A percentile compares a stretch with the other conserved stretches of the same genome.
phyloP scores from a whole-genome alignment of 768 basidiomycete species.

The Daedaleopsis nitida region DNA sequence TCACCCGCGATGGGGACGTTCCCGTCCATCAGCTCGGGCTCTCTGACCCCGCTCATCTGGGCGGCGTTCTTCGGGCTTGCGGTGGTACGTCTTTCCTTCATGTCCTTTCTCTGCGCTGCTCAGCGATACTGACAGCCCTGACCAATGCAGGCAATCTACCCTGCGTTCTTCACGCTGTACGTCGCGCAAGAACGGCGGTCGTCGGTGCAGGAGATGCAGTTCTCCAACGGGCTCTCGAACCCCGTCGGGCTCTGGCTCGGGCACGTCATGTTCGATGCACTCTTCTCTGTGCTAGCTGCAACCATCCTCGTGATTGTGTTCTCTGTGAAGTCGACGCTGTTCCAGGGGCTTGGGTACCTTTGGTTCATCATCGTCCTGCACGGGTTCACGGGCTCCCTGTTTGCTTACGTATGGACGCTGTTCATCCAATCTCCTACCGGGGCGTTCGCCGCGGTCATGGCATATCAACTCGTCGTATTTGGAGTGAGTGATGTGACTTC shows the following conservation, averaged over 20 bases:
- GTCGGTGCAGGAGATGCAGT: slow-evolving; percentile 80
- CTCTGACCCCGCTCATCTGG: slow-evolving; percentile 70
- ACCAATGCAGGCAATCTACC: slow-evolving; percentile 59
- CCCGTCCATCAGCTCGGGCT: slow-evolving; percentile 54
- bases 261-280: slow-evolving; percentile 73
- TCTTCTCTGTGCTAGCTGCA: slow-evolving; percentile 58
- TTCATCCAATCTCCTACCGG: slow-evolving; percentile 65
- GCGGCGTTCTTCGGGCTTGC: slow-evolving; percentile 70
- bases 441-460: slow-evolving; percentile 72
- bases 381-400: slow-evolving; percentile 65
- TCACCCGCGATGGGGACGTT: slow-evolving; percentile 57
- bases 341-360: slow-evolving; percentile 69
- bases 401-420: slow-evolving; percentile 67
- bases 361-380: slow-evolving; percentile 75
- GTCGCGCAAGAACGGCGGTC: slow-evolving; percentile 72
- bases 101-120: background rate
- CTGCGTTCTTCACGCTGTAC: slow-evolving; percentile 80
- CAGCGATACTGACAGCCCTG: slow-evolving; percentile 2
- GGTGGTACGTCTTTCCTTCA: slow-evolving; percentile 50
- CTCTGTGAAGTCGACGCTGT: slow-evolving; percentile 56
- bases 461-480: slow-evolving; percentile 73
- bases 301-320: slow-evolving; percentile 68
- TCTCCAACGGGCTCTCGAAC: slow-evolving; percentile 73
- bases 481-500: slow-evolving; percentile 46
- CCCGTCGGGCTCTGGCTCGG: slow-evolving; percentile 78